Evolutionary conservation across 108 stramenopile genomes (phyloP), one percentile per base, ranked within the genome.

Genomic region (Cyclotella sp.): DNA sequence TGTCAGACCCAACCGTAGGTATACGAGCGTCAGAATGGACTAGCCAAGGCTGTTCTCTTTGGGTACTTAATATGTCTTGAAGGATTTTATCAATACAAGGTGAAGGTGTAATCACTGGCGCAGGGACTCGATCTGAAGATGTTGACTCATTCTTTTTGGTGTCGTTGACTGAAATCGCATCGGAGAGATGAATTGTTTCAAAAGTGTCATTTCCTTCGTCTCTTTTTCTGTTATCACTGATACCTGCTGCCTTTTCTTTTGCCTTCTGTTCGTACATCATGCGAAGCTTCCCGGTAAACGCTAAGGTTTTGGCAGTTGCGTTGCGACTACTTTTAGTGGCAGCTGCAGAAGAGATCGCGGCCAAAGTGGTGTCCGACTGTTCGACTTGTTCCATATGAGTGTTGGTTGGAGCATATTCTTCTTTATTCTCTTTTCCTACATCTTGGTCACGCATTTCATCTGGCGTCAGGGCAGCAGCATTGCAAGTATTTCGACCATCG

Each of bases 21-120:
- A 78, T 87, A 63, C 92, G 53, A 10, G 92, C 92, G 61, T 93
- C 90, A 24, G 87, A 64, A 11, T 88, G 73, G 9, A 93, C 73
- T 7, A 93, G 81, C 92, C 92, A 93, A 14, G 92, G 92, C 60
- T 93, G 92, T 16, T 82, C 69, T 69, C 76, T 61, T 60, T 90
- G 90, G n/a, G 79, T 84, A 2, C 63, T 45, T 12, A 88, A 62
- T 18, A 90, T 63, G 59, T 88, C 87, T 10, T 80, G 53, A 70
- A 93, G 82, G 7, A 91, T 81, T 19, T 76, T 81, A 14, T 71
- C 83, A 9, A 93, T 45, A 59, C 82, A 84, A 3, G 86, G 86
- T 12, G 82, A 77, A 14, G 88, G 81, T 0, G 88, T 68, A 57
- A 89, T 80, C 19, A 90, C 86, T 9, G 92, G 92, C 0, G 86